A percentile compares a stretch with the other conserved stretches of the same genome.
Conservation (phyloP, 108 stramenopile genomes). For the Chaetoceros muelleri region DNA sequence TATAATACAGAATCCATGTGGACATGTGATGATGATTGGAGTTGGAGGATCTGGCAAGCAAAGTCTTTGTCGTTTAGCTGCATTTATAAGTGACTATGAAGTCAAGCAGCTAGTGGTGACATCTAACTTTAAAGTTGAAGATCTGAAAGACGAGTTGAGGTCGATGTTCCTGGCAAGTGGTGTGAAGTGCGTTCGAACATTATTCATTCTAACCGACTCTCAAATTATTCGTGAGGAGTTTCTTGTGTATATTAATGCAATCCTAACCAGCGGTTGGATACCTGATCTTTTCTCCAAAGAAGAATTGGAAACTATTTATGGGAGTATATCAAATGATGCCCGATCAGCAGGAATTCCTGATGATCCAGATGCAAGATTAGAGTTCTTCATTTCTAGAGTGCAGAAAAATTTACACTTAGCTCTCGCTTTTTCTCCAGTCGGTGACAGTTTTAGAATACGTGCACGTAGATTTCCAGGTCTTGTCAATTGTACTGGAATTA, state of each 20-base stretch:
- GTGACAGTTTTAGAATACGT: conserved; percentile 76
- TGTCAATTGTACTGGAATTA: conserved; percentile 78
- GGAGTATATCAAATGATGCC: conserved; percentile 59
- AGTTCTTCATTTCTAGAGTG: conserved; percentile 68
- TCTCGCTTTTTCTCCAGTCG: conserved; percentile 84
- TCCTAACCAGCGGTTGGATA: conserved; percentile 82
- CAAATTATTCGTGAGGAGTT: conserved; percentile 85
- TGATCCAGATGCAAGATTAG: conserved; percentile 48
- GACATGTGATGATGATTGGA: conserved; percentile 85
- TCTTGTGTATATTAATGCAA: conserved; percentile 85
- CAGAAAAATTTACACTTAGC: conserved; percentile 72
- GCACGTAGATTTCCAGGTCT: conserved; percentile 83
- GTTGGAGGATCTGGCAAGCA: conserved; percentile 88
- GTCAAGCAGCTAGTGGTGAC: conserved; percentile 69
- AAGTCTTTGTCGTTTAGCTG: conserved; percentile 69
- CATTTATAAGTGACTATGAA: conserved; percentile 78
- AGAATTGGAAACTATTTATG: conserved; percentile 68
- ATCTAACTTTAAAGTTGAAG: conserved; percentile 58
- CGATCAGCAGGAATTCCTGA: conserved; percentile 73
- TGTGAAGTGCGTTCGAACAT: conserved; percentile 55
- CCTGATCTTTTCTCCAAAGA: conserved; percentile 83
- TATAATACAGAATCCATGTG: conserved; percentile 77
- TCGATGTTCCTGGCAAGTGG: conserved; percentile 62
- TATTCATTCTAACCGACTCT: conserved; percentile 83
- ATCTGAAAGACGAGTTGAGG: conserved; percentile 72